Base-by-base conservation (phyloP, 176 grass and related monocot genomes). In the Musa schizocarpa region DNA sequence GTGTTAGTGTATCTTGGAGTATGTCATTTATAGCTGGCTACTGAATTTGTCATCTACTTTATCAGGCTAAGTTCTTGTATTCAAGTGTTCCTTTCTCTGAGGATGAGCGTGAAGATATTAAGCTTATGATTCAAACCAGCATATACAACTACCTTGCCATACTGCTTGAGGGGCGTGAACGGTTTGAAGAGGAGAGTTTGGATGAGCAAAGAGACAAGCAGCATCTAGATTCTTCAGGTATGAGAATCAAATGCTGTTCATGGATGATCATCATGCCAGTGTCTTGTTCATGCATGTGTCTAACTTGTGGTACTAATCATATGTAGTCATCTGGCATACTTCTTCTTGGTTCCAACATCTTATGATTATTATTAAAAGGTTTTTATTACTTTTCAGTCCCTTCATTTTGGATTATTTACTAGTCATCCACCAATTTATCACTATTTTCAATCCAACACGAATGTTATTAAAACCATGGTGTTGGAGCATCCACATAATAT, bases 101-200 rank as follows among this genome's bases (percentile, higher is more conserved):
- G 52, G 82, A 86, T 67, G 96, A 99, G 74, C 81, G 78, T 52
- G 77, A 99, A 81, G 91, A 99, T 71, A 80, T 99, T 56, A 99
- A 92, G 76, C 77, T 89, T 73, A 76, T 99, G 81, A 95, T 99
- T 86, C 91, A 92, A 82, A 92, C 80, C 22, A 99, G 85, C 82
- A 89, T 99, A 87, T 99, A 99, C 58, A 87, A 71, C 81, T 95
- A 95, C 82, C 76, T 99, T 71, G 83, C 82, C 71, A 85, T 94
- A 62, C 72, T 99, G 78, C 96, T 99, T 81, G 96, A 99, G 80
- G 88, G 88, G 1, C 86, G 86, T 81, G 96, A 99, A 76, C 65
- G 72, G 50, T 95, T 99, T 77, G 88, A 99, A 92, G 90, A 94
- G 65, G 86, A 93, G 84, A 73, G 73, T 82, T 85, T 93, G 83